Evolutionary conservation across 306 rosid genomes (phyloP).

Genomic region (Castanea mollissima): DNA sequence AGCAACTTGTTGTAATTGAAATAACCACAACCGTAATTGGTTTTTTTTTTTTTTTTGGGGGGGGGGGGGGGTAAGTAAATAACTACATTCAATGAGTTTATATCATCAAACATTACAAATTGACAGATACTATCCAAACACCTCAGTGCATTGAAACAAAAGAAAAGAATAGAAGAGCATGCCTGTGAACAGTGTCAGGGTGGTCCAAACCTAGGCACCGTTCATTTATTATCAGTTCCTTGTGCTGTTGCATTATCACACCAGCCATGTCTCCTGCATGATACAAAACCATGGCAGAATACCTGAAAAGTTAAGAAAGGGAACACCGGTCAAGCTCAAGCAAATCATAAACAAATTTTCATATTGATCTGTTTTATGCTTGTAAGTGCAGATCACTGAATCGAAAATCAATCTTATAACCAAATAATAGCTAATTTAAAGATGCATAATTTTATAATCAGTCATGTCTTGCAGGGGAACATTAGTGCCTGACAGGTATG

Average conservation of each 20-base stretch:
- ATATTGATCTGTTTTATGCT: neutral
- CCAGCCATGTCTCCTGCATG: slow-evolving; percentile 56
- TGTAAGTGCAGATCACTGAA: neutral
- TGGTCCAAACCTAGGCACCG: slow-evolving; percentile 94
- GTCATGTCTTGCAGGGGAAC: too few relatives aligned
- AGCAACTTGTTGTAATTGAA: neutral
- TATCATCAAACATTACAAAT: too few relatives aligned
- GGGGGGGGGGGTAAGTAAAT: too few relatives aligned
- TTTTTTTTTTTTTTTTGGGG: too few relatives aligned
- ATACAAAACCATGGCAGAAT: too few relatives aligned
- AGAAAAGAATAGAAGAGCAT: slow-evolving; percentile 19
- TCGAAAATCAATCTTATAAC: neutral
- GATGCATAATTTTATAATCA: neutral
- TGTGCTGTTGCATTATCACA: slow-evolving; percentile 94
- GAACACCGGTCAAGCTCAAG: too few relatives aligned
- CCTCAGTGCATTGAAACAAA: neutral
- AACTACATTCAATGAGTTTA: neutral
- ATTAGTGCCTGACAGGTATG: too few relatives aligned
- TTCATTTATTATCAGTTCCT: slow-evolving; percentile 91
- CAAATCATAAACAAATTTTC: neutral
- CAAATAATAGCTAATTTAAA: neutral
- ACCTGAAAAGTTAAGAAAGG: too few relatives aligned
- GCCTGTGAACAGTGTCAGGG: slow-evolving; percentile 99
- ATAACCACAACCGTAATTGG: neutral
- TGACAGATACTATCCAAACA: too few relatives aligned